These are phyloP conservation scores for Beauveria rudraprayagi DNA, from an alignment of 2,329 filamentous ascomycete genomes.

Conservation along the genomic window DNA sequence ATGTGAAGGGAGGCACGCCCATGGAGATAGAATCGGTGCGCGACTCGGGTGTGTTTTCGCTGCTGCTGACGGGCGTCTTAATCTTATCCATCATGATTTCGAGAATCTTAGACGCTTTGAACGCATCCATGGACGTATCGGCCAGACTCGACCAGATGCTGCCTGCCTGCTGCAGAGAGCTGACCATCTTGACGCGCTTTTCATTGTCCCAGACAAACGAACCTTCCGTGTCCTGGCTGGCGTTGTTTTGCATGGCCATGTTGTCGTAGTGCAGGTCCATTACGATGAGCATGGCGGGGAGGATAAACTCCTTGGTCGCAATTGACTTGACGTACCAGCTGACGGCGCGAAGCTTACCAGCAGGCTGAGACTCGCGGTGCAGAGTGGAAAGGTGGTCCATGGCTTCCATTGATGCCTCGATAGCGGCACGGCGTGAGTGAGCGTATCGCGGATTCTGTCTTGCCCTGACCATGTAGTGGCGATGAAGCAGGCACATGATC, in stretches of 20 bases:
- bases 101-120: conserved; percentile 75
- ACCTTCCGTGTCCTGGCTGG: conserved; percentile 33
- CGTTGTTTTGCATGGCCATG: conserved; percentile 34
- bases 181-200: conserved; percentile 67
- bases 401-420: conserved; percentile 79
- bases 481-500: conserved; percentile 79
- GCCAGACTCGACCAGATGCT: conserved; percentile 74
- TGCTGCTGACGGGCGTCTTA: conserved; percentile 22
- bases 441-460: conserved; percentile 72
- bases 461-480: conserved; percentile 75
- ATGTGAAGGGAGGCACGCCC: conserved; percentile 24
- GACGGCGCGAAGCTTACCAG: conserved; percentile 63
- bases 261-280: conserved; percentile 72
- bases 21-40: conserved; percentile 14
- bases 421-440: conserved; percentile 74
- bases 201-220: conserved; percentile 48
- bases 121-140: conserved; percentile 78
- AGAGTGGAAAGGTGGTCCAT: conserved; percentile 70
- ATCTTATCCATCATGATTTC: conserved; percentile 79
- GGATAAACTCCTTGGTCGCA: conserved; percentile 75
- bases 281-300: conserved; percentile 77
- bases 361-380: conserved; percentile 63
- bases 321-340: conserved; percentile 74
- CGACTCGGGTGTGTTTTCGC: conserved; percentile 12
- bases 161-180: conserved; percentile 61